Evolutionary conservation across 371 early-diverging fungal genomes (phyloP).

Genomic region (Rhizopus delemar): DNA sequence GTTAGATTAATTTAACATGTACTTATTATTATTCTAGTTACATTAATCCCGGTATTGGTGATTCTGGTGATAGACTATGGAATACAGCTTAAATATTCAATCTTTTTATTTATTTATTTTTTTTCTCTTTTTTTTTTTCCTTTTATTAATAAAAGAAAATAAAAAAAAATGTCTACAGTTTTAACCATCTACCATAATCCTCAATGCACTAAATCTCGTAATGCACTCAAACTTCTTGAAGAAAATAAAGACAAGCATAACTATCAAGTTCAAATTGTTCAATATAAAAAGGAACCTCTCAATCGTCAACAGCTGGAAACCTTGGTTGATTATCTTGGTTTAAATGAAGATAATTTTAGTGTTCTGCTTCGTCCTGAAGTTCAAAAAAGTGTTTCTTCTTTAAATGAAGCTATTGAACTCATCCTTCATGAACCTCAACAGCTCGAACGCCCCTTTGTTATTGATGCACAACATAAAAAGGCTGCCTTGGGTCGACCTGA

Average conservation of each 20-base stretch:
- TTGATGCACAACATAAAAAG: conserved; percentile 44
- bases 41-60: conserved; percentile 76
- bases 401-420: conserved; percentile 37
- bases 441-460: conserved; percentile 52
- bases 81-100: conserved; percentile 43
- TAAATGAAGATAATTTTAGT: conserved; percentile 26
- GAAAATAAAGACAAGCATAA: conserved; percentile 25
- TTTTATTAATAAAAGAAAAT: neutral
- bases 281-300: conserved; percentile 36
- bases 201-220: conserved; percentile 42
- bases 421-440: conserved; percentile 38
- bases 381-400: conserved; percentile 21
- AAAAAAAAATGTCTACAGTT: conserved; percentile 7
- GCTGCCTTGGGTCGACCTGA: conserved; percentile 56
- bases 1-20: neutral
- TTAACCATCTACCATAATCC: conserved; percentile 47
- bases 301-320: conserved; percentile 26
- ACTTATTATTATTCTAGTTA: conserved; percentile 43
- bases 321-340: conserved; percentile 36
- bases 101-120: conserved; percentile 1
- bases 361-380: conserved; percentile 39
- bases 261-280: conserved; percentile 32
- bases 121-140: conserved; percentile 4
- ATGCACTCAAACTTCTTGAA: conserved; percentile 29
- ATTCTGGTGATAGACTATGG: conserved; percentile 77